Base-by-base conservation (phyloP, 1,284 basidiomycete genomes). In the Pisolithus thermaeus region DNA sequence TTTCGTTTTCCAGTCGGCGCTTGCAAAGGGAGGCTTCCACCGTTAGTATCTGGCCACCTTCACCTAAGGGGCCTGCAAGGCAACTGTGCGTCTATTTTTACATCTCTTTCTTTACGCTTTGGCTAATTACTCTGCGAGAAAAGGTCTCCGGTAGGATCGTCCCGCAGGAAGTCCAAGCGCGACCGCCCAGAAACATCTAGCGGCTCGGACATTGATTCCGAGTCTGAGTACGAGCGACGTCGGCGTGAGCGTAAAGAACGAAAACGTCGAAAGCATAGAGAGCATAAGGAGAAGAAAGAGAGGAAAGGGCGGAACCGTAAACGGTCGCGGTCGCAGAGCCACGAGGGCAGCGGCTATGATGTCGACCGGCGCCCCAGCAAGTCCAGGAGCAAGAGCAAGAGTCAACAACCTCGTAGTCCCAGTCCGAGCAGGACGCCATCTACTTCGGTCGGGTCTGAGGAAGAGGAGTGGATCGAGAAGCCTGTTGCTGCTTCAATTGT, bases 1-100 rank as follows among this genome's bases (percentile, higher is more conserved):
- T 53, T 44, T 50, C 11, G 37, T 38, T 54, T 44, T 50, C 11
- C 52, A 95, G 93, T 60, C 91, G 93, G 23, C 77, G 90, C 48
- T 65, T 76, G 52, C 83, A 92, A 64, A 75, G 93, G 49, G 84
- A 87, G 56, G 73, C 64, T 3, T 83, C 73, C 11, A 77, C 76
- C 5, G 66, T 88, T 2, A 79, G 79, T 57, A 77, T 94, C 46
- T 97, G 93, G 93, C 93, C 93, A 0, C 70, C 81, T 1, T 95
- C 92, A 3, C 93, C 93, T 0, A 86, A 87, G 59, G 79, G 76
- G 25, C 79, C 81, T 49, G 69, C 75, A 47, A 75, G 81, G 27
- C 68, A 72, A 51, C 58, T 79, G 87, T 90, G 71, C 47, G 85
- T 75, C 30, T 28, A 12, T 39, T 40, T 46, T 20, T 50, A 43